Evolutionary conservation across 2,329 filamentous ascomycete species (phyloP), one percentile per base, ranked within the genome.

Genomic region (Arthrobotrys pseudoclavata): DNA sequence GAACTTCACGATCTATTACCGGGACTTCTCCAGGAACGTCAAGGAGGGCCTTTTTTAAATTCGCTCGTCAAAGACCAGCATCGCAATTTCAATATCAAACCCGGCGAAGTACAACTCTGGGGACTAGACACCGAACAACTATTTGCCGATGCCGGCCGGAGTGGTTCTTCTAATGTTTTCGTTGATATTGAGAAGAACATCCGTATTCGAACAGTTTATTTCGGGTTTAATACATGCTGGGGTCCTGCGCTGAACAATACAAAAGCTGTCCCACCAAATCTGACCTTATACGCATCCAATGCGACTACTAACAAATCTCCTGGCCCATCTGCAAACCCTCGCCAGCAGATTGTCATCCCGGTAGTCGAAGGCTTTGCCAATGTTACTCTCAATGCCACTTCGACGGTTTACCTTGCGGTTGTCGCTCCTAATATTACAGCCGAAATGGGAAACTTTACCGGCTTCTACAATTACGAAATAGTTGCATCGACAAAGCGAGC

Each of bases 191-290:
- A 24, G 81, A 83, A 66, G 80, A 82, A 55, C 71, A 79, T 82
- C 63, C 79, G 84, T 24, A 83, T 84, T 15, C 86, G 84, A 48
- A 88, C 84, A 1, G 86, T 98, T 2, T 97, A 91, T 83, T 87
- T 99, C 67, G 94, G 94, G 1, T 89, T 94, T 50, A 98, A 94
- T 80, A 94, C 92, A 0, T 99, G 96, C 83, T 84, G 89, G 26
- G 93, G 96, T 81, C 96, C 74, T 3, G 83, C 84, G 20, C 85
- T 87, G 47, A 88, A 87, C 47, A 85, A 84, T 7, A 85, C 85
- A 1, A 84, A 85, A 10, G 84, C 85, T 24, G 85, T 84, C 0
- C 88, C 92, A 12, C 91, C 92, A 0, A 94, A 97, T 81, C 87
- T 98, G 62, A 88, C 88, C 12, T 85, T 98, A 9, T 97, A 91